Evolutionary conservation across 306 rosid genomes (phyloP), one percentile per base, ranked within the genome.

Genomic region (Corylus avellana): DNA sequence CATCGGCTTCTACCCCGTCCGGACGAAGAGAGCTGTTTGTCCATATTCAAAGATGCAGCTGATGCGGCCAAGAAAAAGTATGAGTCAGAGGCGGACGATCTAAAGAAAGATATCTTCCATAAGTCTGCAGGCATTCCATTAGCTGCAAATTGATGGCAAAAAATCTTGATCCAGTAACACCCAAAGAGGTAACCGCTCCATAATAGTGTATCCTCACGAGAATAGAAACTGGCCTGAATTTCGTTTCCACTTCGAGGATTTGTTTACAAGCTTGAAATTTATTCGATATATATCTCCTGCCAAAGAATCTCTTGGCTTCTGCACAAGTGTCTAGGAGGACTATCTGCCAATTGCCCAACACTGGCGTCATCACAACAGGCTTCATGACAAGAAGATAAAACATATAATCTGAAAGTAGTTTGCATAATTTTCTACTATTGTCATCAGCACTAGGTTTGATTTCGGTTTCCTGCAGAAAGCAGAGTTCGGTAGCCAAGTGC

Each of bases 401-500:
- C 86, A 83, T 75, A 13, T 83, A 83, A 63, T 83, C 83, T 20
- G 86, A 83, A 48, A 83, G 11, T 1, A 49, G 20, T 53, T 78
- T 79, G 73, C 83, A 78, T 20, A 59, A 37, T 20, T 12, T 18
- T 22, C 55, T 29, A 12, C 12, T 8, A 0, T 63, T 0, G 2
- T 2, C 17, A 1, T 9, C 68, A 8, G 8, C 7, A 0, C 0
- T 11, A 1, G 11, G 0, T 7, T 0, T 4, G 22, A 29, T 3
- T 48, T 20, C 0, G 58, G 0, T 2, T 32, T 47, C 5, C 1
- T 35, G 14, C 2, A 0, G 7, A 22, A 8, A 54, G 70, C 32
- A 70, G 12, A 83, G 68, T 47, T 83, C 78, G 0, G 86, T 83
- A 13, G 78, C 86, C 12, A 83, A 27, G 79, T 83, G 86, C 86